Evolutionary conservation across 2,329 filamentous ascomycete genomes (phyloP).

Genomic region (Zymoseptoria tritici): DNA sequence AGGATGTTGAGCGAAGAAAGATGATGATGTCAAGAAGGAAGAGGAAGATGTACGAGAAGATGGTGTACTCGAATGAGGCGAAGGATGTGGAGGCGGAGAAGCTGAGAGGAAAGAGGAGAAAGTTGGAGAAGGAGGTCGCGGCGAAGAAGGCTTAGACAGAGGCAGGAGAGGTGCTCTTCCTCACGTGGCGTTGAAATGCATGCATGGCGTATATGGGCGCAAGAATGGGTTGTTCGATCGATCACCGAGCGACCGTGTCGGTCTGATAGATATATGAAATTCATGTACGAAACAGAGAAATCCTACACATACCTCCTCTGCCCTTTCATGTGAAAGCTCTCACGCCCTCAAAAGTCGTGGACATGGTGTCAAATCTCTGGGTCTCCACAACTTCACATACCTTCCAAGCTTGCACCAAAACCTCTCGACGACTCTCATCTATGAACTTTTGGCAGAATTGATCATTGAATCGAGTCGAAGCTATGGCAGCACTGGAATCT

Average conservation of each 20-base stretch:
- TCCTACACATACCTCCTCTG: background rate
- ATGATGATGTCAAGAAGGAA: conserved; percentile 99
- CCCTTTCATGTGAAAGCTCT: background rate
- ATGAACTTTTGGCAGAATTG: no score
- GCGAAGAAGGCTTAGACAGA: background rate
- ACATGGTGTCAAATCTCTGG: background rate
- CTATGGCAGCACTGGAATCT: conserved; percentile 30
- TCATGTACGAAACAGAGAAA: background rate
- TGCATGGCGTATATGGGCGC: background rate
- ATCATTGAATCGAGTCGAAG: background rate
- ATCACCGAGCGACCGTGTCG: background rate
- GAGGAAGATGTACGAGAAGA: conserved; percentile 94
- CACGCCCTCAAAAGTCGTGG: background rate
- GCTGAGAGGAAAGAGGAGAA: conserved; percentile 82
- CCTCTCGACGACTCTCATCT: background rate
- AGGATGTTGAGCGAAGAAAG: conserved; percentile 87
- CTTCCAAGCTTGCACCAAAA: background rate
- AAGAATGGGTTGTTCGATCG: background rate
- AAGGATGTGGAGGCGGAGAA: conserved; percentile 84
- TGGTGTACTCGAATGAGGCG: conserved; percentile 91
- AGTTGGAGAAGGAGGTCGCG: conserved; percentile 53
- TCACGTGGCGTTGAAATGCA: background rate
- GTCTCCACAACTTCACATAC: background rate
- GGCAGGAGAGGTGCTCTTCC: background rate
- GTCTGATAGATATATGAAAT: background rate